Conservation (phyloP, 139 green algal genomes). For the Chlorella sorokiniana region DNA sequence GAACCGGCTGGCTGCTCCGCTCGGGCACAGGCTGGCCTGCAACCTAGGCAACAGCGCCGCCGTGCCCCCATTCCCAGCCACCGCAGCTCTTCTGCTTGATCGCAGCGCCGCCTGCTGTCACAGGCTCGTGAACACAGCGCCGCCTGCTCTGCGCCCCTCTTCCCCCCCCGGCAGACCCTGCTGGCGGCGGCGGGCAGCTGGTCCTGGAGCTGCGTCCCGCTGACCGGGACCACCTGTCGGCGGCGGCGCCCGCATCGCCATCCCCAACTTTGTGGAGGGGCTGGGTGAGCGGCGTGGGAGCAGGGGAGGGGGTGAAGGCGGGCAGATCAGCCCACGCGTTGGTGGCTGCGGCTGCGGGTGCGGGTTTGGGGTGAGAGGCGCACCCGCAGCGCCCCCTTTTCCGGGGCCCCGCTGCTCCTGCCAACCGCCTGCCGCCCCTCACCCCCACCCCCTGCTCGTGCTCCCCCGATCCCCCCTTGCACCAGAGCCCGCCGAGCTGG, state of each 20-base stretch:
- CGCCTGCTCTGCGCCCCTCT: neutral
- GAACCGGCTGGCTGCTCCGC: no score
- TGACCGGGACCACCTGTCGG: slow-evolving; percentile 1
- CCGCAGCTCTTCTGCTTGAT: neutral
- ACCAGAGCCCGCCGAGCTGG: neutral
- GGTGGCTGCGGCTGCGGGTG: neutral
- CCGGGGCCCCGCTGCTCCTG: neutral
- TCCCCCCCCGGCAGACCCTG: neutral
- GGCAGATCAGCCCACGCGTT: neutral
- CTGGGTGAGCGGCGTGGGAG: slow-evolving; percentile 16
- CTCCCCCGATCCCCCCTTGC: neutral
- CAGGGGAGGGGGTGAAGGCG: neutral
- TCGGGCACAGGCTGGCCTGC: no score
- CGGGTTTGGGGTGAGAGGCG: neutral
- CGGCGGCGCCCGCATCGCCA: slow-evolving; percentile 7
- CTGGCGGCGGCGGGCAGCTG: neutral
- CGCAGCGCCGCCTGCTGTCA: neutral
- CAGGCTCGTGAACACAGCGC: neutral
- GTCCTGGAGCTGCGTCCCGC: neutral
- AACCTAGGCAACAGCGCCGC: no score
- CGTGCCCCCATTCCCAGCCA: no score
- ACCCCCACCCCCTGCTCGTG: no score
- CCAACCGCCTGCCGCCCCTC: neutral
- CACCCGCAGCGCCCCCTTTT: neutral
- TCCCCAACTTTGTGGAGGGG: slow-evolving; percentile 23